phyloP scores from a whole-genome alignment of 148 eudicot species.

The Suaeda aralocaspica region DNA sequence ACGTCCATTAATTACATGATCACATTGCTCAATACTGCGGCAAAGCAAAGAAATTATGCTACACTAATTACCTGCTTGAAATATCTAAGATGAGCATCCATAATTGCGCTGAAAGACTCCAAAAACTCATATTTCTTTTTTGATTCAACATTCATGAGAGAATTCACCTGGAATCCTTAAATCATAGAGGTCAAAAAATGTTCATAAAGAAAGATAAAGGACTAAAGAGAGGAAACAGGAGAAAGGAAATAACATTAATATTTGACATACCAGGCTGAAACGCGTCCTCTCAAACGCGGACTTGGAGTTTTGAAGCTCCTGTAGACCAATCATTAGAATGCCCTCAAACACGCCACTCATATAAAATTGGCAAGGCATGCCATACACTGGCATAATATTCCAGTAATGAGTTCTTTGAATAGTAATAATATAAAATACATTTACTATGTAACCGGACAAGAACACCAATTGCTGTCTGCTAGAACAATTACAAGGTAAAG shows the following conservation, averaged over 20 bases:
- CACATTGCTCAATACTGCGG: conserved; percentile 5
- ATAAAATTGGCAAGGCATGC: not conserved
- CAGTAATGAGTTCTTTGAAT: not conserved
- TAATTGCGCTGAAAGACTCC: conserved; percentile 89
- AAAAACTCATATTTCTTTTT: conserved; percentile 91
- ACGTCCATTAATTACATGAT: conserved; percentile 16
- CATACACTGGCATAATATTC: not conserved
- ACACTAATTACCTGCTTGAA: conserved; percentile 65
- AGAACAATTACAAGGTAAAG: not conserved
- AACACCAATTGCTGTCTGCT: not conserved
- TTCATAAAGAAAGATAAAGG: conserved; percentile 3
- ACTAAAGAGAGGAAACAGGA: not conserved
- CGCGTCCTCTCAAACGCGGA: conserved; percentile 89
- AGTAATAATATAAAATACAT: not conserved
- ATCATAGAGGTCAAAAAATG: conserved; percentile 22
- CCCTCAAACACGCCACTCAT: not conserved
- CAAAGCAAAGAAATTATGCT: not conserved
- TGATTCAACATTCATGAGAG: conserved; percentile 81
- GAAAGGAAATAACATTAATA: not conserved
- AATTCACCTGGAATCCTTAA: conserved; percentile 81
- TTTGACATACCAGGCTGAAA: conserved; percentile 70
- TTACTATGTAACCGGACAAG: not conserved
- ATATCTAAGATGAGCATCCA: conserved; percentile 97
- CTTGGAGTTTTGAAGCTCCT: conserved; percentile 90
- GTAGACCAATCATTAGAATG: conserved; percentile 20